phyloP scores from a whole-genome alignment of 2,329 filamentous ascomycete genomes.

The Fusarium nanum region DNA sequence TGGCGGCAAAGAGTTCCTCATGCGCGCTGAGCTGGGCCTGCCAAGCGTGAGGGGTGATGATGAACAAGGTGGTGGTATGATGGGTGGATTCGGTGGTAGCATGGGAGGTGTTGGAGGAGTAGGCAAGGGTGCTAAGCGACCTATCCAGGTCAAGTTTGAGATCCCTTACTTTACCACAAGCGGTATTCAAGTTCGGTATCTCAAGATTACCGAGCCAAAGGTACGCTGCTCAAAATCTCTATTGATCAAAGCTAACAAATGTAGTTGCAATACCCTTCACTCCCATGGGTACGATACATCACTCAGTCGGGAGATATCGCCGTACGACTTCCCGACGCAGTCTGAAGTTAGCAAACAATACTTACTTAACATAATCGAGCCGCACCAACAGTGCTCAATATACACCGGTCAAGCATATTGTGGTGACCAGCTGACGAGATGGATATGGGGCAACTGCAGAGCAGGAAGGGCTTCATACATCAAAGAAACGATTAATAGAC shows the following conservation, averaged over 20 bases:
- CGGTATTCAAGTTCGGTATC: slow-evolving; percentile 96
- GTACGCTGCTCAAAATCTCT: slow-evolving; percentile 62
- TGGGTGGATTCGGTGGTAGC: slow-evolving; percentile 93
- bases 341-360: slow-evolving; percentile 59
- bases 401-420: slow-evolving; percentile 10
- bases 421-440: slow-evolving; percentile 22
- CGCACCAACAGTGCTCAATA: slow-evolving; percentile 2
- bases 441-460: slow-evolving; percentile 33
- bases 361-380: slow-evolving; percentile 34
- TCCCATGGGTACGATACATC: slow-evolving; percentile 98
- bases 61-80: slow-evolving; percentile 96
- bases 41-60: slow-evolving; percentile 96
- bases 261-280: slow-evolving; percentile 95
- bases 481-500: slow-evolving; percentile 46
- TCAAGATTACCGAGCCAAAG: slow-evolving; percentile 99
- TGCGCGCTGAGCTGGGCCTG: slow-evolving; percentile 95
- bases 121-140: slow-evolving; percentile 88
- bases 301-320: slow-evolving; percentile 98
- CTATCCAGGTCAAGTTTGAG: slow-evolving; percentile 99
- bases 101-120: slow-evolving; percentile 88
- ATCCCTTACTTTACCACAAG: slow-evolving; percentile 99
- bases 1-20: slow-evolving; percentile 97
- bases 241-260: slow-evolving; percentile 9
- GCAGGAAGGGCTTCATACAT: slow-evolving; percentile 36
- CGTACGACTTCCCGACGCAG: slow-evolving; percentile 90